Evolutionary conservation across 345 rosid species (phyloP).

Genomic region (Salix udensis): DNA sequence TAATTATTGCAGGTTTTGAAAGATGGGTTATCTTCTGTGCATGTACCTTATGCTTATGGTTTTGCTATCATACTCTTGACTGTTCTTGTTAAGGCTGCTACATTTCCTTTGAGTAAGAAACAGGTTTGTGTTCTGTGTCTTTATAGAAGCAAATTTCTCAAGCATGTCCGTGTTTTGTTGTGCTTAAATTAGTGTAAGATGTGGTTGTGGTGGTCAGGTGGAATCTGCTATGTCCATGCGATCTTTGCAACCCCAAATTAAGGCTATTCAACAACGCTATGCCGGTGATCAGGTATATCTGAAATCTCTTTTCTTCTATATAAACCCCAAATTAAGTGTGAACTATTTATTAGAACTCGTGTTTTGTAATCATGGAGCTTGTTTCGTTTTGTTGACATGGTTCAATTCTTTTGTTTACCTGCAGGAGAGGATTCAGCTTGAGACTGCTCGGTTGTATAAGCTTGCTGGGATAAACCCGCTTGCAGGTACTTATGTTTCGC

Average conservation of each 20-base stretch:
- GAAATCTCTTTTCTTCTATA: background rate
- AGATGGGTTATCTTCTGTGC: conserved; percentile 69
- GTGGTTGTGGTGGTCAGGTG: conserved; percentile 45
- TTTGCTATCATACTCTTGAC: conserved; percentile 89
- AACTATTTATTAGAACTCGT: background rate
- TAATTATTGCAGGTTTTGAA: conserved; percentile 59
- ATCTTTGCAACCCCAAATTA: conserved; percentile 82
- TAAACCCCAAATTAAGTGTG: background rate
- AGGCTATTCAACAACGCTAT: conserved; percentile 78
- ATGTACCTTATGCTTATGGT: conserved; percentile 83
- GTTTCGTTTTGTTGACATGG: background rate
- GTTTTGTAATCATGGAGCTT: background rate
- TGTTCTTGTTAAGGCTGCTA: conserved; percentile 84
- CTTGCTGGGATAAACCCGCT: conserved; percentile 87
- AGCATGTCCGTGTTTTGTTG: background rate
- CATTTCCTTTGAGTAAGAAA: conserved; percentile 88
- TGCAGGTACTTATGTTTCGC: conserved; percentile 50
- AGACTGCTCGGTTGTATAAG: conserved; percentile 90
- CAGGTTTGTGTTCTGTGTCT: conserved; percentile 51
- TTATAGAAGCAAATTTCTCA: background rate
- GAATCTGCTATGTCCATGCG: conserved; percentile 97
- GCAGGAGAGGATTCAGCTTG: conserved; percentile 92
- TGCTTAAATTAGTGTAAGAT: background rate
- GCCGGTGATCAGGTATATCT: conserved; percentile 74
- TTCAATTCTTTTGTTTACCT: conserved; percentile 16